These are phyloP conservation scores for Cucurbita moschata DNA, from an alignment of 306 rosid genomes.

Conservation along the genomic window DNA sequence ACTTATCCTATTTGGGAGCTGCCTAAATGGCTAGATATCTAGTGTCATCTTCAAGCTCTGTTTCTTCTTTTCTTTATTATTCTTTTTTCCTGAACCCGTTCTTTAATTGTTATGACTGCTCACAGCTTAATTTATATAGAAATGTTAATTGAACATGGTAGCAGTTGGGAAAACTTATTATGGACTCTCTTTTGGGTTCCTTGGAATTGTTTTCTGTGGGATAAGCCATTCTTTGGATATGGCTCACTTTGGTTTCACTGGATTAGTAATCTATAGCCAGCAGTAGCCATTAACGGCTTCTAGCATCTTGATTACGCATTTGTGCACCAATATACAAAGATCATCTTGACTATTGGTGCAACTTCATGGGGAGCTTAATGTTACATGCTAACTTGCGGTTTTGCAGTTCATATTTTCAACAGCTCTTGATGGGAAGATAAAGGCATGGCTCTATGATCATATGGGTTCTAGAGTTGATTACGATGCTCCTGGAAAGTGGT, in stretches of 20 bases:
- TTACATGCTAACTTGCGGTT: conserved; percentile 13
- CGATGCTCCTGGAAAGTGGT: conserved; percentile 83
- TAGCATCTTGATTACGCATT: too few relatives aligned
- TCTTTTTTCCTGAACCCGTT: background rate
- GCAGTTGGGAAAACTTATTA: background rate
- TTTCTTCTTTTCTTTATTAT: too few relatives aligned
- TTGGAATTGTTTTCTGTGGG: background rate
- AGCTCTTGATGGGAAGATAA: conserved; percentile 78
- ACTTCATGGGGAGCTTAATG: background rate
- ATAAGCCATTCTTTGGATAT: background rate
- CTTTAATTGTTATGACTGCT: background rate
- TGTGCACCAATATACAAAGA: too few relatives aligned
- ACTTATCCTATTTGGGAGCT: too few relatives aligned
- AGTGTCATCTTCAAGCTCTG: too few relatives aligned
- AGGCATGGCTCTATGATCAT: conserved; percentile 78
- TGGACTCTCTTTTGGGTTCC: background rate
- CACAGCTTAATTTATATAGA: background rate
- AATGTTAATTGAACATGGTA: background rate
- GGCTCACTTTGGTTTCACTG: background rate
- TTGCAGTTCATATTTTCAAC: conserved; percentile 82
- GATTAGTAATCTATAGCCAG: too few relatives aligned
- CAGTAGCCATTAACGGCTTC: too few relatives aligned
- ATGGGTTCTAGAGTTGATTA: conserved; percentile 78
- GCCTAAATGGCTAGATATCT: too few relatives aligned
- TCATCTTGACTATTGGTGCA: too few relatives aligned